Evolutionary conservation across 169 alveolate genomes (phyloP), one percentile per base, ranked within the genome.

Genomic region (Plasmodium malariae): DNA sequence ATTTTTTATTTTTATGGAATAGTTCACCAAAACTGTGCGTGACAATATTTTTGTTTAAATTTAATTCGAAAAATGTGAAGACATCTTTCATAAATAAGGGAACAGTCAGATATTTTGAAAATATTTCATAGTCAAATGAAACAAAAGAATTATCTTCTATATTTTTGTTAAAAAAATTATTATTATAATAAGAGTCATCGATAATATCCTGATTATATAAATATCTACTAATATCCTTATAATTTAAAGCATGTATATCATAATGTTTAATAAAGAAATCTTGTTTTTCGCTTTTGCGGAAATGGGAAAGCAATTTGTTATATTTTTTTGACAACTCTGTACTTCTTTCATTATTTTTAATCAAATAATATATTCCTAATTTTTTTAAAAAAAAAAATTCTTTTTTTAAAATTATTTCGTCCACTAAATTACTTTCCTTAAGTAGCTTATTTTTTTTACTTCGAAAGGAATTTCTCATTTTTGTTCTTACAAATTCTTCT

Each of bases 21-120:
- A 86, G 63, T 45, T 86, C 78, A 26, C 57, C 40, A 59, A 55
- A 86, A 55, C 67, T 86, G 60, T 48, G 11, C 0, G 74, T 21
- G 17, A 86, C n/a, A 6, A 86, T 86, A 43, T 86, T 86, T 43
- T 86, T 86, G 43, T 86, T 86, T 73, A 86, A 86, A 45, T 32
- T 86, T 12, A 86, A 19, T 57, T 69, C 74, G 28, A 86, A 86
- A 71, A 86, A 86, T 19, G 92, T 70, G 57, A 86, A 86, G 14
- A 69, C 74, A 36, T 86, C 92, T 30, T 86, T 86, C 92, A 86
- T 69, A 86, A 72, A 86, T 70, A 70, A 24, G 28, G 92, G 92
- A 40, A 86, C 87, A 21, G 54, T 70, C 3, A 86, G 32, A 71
- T 86, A 69, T 86, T 86, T 86, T 4, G 92, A 69, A 43, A 86